Conservation (phyloP, 2,329 filamentous ascomycete species). For the Aspergillus nomiae region DNA sequence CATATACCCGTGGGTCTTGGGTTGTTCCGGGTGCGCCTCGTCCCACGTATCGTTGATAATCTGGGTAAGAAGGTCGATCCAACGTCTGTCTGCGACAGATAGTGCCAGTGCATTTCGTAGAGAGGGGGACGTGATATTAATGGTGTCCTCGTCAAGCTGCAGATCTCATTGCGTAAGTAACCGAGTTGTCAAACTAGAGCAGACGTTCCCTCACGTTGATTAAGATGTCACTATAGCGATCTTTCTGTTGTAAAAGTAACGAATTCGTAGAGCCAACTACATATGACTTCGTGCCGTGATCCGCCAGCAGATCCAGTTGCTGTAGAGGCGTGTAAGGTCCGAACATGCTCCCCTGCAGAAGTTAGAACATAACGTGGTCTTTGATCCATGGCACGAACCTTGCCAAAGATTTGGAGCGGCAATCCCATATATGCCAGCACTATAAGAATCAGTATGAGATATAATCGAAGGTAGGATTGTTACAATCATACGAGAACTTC, state of each 20-base stretch:
- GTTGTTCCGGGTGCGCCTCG: constrained; percentile 79
- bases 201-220: constrained; percentile 64
- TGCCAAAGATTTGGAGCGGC: constrained; percentile 92
- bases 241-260: constrained; percentile 86
- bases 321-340: constrained; percentile 96
- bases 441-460: constrained; percentile 33
- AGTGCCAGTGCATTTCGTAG: constrained; percentile 74
- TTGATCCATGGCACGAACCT: constrained; percentile 51
- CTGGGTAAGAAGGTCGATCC: constrained; percentile 95
- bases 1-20: constrained; percentile 92
- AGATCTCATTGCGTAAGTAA: neutral
- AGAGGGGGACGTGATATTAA: constrained; percentile 80
- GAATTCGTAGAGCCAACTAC: constrained; percentile 97
- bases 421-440: constrained; percentile 92
- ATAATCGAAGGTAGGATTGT: neutral
- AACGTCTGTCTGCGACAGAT: constrained; percentile 84
- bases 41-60: constrained; percentile 97
- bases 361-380: constrained; percentile 20
- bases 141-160: constrained; percentile 77
- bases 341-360: constrained; percentile 81
- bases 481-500: constrained; percentile 67
- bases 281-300: constrained; percentile 94
- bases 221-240: constrained; percentile 93
- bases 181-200: neutral
- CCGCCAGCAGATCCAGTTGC: constrained; percentile 89